Base-by-base conservation (phyloP, 768 basidiomycete species). In the Lactifluus hygrophoroides region DNA sequence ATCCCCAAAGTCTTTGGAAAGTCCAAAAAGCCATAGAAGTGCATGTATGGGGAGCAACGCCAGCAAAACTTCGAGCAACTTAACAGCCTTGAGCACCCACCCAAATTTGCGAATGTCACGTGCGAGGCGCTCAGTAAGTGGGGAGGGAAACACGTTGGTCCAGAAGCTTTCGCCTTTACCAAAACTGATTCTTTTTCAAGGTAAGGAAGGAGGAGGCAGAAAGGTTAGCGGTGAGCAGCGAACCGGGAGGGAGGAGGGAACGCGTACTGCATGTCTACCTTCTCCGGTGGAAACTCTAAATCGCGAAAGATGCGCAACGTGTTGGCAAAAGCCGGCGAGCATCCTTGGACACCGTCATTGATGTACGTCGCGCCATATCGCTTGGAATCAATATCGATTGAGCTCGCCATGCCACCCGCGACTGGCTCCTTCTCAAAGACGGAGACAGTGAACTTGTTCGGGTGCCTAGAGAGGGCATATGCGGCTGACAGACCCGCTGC, bases 141-240 rank as follows among this genome's bases (percentile, higher is more conserved):
- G 55, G 3, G 70, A 66, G 7, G 73, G 74, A 54, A 71, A 74
- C 54, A 75, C 71, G 51, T 74, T 74, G 34, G 72, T 69, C 73
- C 73, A 75, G 52, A 75, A 75, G 55, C 70, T 66, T 42, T 69
- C 65, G 48, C 65, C 70, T 54, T 71, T 69, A 19, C 72, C 70
- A 51, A 73, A 73, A 61, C 66, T 69, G 46, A 73, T 70, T 48
- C 67, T 69, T 40, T 42, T 30, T 14, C 17, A 30, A 35, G 51
- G 27, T 32, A n/a, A 25, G 32, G 16, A 19, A 19, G n/a, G 34
- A 43, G 48, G 8, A n/a, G n/a, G n/a, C n/a, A n/a, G n/a, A n/a
- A n/a, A n/a, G n/a, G n/a, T n/a, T n/a, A n/a, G 14, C 1, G 37
- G 19, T 35, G 13, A 14, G 25, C 14, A 10, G 19, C 1, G 25